Evolutionary conservation across 768 basidiomycete species (phyloP).

Genomic region (Leccinum barrowsii): DNA sequence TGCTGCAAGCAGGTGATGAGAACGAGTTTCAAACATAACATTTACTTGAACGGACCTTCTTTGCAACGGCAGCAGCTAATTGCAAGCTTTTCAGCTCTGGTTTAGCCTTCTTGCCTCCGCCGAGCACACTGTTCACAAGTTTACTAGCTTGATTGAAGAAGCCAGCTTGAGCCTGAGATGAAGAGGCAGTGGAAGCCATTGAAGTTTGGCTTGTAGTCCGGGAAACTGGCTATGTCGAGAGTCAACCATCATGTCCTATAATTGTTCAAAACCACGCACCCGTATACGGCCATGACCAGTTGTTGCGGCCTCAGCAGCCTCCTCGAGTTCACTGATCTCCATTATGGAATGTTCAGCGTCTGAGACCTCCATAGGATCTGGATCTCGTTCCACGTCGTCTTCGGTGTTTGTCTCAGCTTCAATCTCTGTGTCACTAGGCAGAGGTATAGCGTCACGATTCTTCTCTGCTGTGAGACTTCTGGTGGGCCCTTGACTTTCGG

Average conservation of each 20-base stretch:
- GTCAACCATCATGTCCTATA: slow-evolving; percentile 7
- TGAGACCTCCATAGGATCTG: slow-evolving; percentile 28
- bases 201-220: slow-evolving; percentile 57
- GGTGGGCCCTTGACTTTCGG: slow-evolving; percentile 46
- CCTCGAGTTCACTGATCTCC: slow-evolving; percentile 37
- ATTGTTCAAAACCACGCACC: slow-evolving; percentile 32
- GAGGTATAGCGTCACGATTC: background rate
- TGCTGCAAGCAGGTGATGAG: slow-evolving; percentile 49
- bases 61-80: slow-evolving; percentile 77
- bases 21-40: background rate
- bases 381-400: slow-evolving; percentile 9
- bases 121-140: slow-evolving; percentile 62
- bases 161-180: slow-evolving; percentile 47
- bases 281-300: slow-evolving; percentile 39
- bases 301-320: slow-evolving; percentile 37
- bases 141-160: slow-evolving; percentile 71
- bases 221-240: slow-evolving; percentile 10
- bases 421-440: slow-evolving; percentile 6
- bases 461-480: slow-evolving; percentile 18
- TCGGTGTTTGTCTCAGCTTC: slow-evolving; percentile 13
- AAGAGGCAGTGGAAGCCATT: slow-evolving; percentile 40
- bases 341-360: slow-evolving; percentile 34
- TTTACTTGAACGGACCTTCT: slow-evolving; percentile 60
- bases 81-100: slow-evolving; percentile 80
- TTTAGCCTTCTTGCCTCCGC: slow-evolving; percentile 67